Conservation (phyloP, 1,284 basidiomycete genomes). For the Ceratobasidium sp. region DNA sequence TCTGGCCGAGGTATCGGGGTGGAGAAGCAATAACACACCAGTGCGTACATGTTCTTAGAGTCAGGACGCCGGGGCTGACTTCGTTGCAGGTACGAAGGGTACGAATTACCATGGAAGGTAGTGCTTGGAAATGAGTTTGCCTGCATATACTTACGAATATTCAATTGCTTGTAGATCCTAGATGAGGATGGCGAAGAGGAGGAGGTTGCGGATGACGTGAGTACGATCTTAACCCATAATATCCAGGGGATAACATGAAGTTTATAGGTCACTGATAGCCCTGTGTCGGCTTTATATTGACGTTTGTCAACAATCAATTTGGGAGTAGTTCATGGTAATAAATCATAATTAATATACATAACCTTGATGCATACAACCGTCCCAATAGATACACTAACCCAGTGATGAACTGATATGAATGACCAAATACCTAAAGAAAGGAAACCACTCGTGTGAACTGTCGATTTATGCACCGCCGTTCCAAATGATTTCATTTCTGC, state of each 20-base stretch:
- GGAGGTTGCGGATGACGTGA: background rate
- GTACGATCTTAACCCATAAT: background rate
- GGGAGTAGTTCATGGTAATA: too few relatives aligned
- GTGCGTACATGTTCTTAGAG: background rate
- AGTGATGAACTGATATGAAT: too few relatives aligned
- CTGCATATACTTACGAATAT: background rate
- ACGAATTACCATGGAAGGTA: slow-evolving; percentile 37
- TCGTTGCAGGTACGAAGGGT: slow-evolving; percentile 11
- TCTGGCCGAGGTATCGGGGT: too few relatives aligned
- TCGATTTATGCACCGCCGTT: slow-evolving; percentile 18
- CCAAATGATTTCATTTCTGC: slow-evolving; percentile 36
- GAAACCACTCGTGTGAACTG: background rate
- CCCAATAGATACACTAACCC: too few relatives aligned
- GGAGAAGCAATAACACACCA: too few relatives aligned
- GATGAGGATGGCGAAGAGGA: slow-evolving; percentile 41
- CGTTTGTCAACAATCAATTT: too few relatives aligned
- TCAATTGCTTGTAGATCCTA: background rate
- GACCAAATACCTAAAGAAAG: background rate
- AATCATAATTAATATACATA: too few relatives aligned
- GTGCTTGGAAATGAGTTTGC: background rate
- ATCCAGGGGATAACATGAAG: background rate
- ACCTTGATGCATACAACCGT: too few relatives aligned
- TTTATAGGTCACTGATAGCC: background rate
- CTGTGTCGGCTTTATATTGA: background rate
- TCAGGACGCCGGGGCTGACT: background rate